phyloP scores from a whole-genome alignment of 495 filamentous ascomycete species.

The Corynascus novoguineensis region DNA sequence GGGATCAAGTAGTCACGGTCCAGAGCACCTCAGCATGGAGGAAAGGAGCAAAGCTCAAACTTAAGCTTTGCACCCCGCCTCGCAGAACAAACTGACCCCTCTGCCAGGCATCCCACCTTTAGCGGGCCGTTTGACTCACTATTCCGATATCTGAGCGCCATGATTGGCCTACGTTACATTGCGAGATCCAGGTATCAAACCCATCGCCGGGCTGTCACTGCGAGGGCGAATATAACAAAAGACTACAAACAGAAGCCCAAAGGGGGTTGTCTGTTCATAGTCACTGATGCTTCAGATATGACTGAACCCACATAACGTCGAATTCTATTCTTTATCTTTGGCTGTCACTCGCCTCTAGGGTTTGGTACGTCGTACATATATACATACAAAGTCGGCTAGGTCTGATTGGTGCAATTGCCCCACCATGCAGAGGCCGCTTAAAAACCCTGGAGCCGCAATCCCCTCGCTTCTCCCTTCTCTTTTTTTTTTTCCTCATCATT shows the following conservation, averaged over 20 bases:
- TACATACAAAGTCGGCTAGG: neutral
- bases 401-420: neutral
- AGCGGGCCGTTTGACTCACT: conserved; percentile 2
- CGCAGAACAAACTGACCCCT: neutral
- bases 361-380: neutral
- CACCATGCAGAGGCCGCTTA: neutral
- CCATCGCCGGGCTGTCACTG: neutral
- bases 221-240: too few species aligned
- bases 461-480: conserved; percentile 22
- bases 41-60: neutral
- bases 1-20: neutral
- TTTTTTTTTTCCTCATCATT: conserved; percentile 49
- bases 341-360: too few species aligned
- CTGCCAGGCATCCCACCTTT: neutral
- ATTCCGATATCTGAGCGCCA: neutral
- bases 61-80: neutral
- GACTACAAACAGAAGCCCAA: too few species aligned
- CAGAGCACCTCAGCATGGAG: neutral
- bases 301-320: too few species aligned
- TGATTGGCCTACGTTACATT: neutral
- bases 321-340: too few species aligned
- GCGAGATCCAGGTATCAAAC: neutral
- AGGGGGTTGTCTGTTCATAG: neutral
- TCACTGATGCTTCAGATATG: neutral
- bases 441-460: conserved; percentile 6